Evolutionary conservation across 2,329 filamentous ascomycete genomes (phyloP).

Genomic region (Cytospora chrysosperma): DNA sequence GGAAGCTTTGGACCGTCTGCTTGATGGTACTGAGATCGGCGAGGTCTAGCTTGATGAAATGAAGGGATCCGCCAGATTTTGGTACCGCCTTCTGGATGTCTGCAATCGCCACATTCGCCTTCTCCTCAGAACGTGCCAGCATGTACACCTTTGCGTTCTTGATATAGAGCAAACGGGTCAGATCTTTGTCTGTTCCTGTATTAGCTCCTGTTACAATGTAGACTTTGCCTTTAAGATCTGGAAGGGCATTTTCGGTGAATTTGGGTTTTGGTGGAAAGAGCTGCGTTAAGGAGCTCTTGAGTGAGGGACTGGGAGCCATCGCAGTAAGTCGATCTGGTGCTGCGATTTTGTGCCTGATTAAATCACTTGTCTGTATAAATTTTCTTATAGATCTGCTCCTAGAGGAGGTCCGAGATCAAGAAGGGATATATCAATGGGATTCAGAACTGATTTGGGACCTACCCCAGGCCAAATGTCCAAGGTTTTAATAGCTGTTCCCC

Average conservation of each 20-base stretch:
- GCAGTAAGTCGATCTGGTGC: too few relatives aligned
- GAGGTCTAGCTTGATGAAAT: constrained; percentile 36
- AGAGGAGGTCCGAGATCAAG: too few relatives aligned
- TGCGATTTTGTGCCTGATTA: too few relatives aligned
- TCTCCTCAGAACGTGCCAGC: constrained; percentile 43
- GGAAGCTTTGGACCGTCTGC: constrained; percentile 26
- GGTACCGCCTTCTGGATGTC: constrained; percentile 33
- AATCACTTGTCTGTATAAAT: too few relatives aligned
- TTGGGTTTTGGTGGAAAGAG: constrained; percentile 31
- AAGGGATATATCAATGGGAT: too few relatives aligned
- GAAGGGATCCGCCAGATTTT: constrained; percentile 29
- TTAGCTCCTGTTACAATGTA: constrained; percentile 45
- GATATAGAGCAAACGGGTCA: constrained; percentile 48
- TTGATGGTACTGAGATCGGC: constrained; percentile 30
- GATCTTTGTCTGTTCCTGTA: constrained; percentile 45
- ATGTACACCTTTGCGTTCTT: constrained; percentile 51
- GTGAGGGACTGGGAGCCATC: too few relatives aligned
- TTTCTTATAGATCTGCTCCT: too few relatives aligned
- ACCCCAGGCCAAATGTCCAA: too few relatives aligned
- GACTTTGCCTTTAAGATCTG: constrained; percentile 36
- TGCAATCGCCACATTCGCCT: constrained; percentile 41
- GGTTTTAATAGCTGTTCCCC: too few relatives aligned
- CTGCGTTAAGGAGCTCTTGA: constrained; percentile 23
- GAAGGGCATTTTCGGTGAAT: constrained; percentile 34
- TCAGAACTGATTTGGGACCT: too few relatives aligned